Evolutionary conservation across 75 land plant genomes (phyloP).

Genomic region (Cunninghamia lanceolata): DNA sequence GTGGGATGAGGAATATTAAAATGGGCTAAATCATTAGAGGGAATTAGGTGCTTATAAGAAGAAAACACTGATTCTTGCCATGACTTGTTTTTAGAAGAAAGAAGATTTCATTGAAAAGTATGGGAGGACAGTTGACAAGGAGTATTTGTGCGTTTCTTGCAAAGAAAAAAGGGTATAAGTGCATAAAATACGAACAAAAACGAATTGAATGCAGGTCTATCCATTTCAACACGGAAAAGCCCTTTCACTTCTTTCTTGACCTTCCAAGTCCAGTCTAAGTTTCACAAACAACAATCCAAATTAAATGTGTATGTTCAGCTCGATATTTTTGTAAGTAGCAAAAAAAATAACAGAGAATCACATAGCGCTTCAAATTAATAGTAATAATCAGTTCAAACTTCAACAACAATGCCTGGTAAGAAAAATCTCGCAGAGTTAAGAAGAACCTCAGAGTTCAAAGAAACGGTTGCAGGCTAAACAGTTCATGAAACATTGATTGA

Average conservation of each 20-base stretch:
- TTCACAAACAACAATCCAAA: not conserved
- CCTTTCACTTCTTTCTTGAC: not conserved
- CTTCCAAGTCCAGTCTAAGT: not conserved
- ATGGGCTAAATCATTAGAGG: constrained; percentile 37
- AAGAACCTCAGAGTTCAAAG: too few relatives aligned
- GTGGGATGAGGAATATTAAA: constrained; percentile 21
- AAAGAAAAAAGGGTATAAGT: not conserved
- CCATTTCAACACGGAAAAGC: not conserved
- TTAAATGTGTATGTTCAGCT: not conserved
- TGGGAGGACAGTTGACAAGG: constrained; percentile 64
- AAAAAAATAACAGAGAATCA: too few relatives aligned
- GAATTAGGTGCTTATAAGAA: constrained; percentile 35
- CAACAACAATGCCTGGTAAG: too few relatives aligned
- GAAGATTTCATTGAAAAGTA: constrained; percentile 43
- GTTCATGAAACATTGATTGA: too few relatives aligned
- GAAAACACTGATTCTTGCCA: constrained; percentile 33
- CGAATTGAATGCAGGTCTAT: not conserved
- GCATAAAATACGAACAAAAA: not conserved
- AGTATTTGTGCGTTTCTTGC: constrained; percentile 73
- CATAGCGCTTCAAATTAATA: too few relatives aligned
- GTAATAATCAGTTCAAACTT: too few relatives aligned
- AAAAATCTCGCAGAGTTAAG: too few relatives aligned
- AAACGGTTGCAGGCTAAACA: too few relatives aligned
- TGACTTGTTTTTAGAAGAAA: constrained; percentile 28
- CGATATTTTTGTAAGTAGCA: too few relatives aligned